Base-by-base conservation (phyloP, 1,139 yeast genomes). In the Williopsis jadinii region DNA sequence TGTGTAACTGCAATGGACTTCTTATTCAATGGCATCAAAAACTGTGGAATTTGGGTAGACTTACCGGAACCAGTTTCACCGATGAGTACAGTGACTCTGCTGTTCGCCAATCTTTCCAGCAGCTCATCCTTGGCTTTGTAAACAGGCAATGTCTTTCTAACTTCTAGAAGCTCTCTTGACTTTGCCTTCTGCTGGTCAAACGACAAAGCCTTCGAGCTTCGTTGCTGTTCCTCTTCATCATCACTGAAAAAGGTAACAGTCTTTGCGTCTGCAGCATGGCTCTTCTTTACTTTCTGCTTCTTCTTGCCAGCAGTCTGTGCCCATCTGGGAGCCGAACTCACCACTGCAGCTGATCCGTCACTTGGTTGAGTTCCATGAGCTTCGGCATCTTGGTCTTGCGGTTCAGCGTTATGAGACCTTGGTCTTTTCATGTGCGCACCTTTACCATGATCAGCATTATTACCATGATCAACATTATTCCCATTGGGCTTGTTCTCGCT, bases 1-100 rank as follows among this genome's bases (percentile, higher is more conserved):
- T 92, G 98, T 0, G 98, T 92, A 8, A 92, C 90, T 0, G 95
- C 97, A 13, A 92, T 80, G 28, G 75, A 70, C 45, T 76, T 77
- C 29, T 65, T 61, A 45, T 67, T 69, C 30, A 62, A 54, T 0
- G 73, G 71, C 66, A 82, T 71, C 31, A 92, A 62, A 55, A 92
- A 87, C 56, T 92, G 98, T 0, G 98, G 98, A 27, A 92, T 85
- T 63, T 92, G 98, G 0, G 98, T 92, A 4, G 98, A 92, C 60
- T 92, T 92, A 67, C 98, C 98, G 8, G 96, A 87, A 62, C 98
- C 98, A 0, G 98, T 92, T 53, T 92, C 97, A 62, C 98, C 98
- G 57, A 92, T 84, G 11, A 92, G 69, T 5, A 92, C 78, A 0
- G 90, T 79, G 5, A 87, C 95, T 47, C 74, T 80, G 53, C 82